Evolutionary conservation across 441 rosid species (phyloP).

Genomic region (Viola pubescens): DNA sequence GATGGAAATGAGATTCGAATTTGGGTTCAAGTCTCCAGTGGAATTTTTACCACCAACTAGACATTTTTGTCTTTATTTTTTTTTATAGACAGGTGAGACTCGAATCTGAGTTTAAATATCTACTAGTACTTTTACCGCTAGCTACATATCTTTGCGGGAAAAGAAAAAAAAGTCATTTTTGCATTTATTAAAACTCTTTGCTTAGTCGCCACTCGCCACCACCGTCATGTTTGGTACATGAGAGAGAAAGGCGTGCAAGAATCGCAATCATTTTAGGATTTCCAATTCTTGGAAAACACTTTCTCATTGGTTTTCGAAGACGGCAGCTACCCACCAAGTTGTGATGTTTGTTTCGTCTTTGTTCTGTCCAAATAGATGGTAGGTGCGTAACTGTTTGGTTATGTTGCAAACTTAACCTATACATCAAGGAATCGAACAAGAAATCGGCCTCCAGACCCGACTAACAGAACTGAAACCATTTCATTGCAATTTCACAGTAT

Average conservation of each 20-base stretch:
- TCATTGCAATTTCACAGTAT: not conserved
- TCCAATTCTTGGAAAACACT: not conserved
- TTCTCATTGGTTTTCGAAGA: not conserved
- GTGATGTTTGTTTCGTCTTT: not conserved
- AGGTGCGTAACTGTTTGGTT: not conserved
- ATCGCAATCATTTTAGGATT: slow-evolving; percentile 17
- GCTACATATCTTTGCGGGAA: too few species aligned
- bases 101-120: too few species aligned
- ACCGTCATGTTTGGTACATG: slow-evolving; percentile 43
- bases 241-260: slow-evolving; percentile 29
- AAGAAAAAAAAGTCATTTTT: too few species aligned
- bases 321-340: not conserved
- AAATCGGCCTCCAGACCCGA: not conserved
- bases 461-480: not conserved
- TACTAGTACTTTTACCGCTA: too few species aligned
- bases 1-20: too few species aligned
- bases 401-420: slow-evolving; percentile 9
- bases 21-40: too few species aligned
- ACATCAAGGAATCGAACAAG: slow-evolving; percentile 7
- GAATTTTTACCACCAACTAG: too few species aligned
- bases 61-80: too few species aligned
- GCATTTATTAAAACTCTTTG: slow-evolving; percentile 31
- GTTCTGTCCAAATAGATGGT: not conserved
- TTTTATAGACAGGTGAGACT: too few species aligned
- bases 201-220: slow-evolving; percentile 60